Evolutionary conservation across 2,329 filamentous ascomycete species (phyloP), one percentile per base, ranked within the genome.

Genomic region (Fusarium sulawesiense): DNA sequence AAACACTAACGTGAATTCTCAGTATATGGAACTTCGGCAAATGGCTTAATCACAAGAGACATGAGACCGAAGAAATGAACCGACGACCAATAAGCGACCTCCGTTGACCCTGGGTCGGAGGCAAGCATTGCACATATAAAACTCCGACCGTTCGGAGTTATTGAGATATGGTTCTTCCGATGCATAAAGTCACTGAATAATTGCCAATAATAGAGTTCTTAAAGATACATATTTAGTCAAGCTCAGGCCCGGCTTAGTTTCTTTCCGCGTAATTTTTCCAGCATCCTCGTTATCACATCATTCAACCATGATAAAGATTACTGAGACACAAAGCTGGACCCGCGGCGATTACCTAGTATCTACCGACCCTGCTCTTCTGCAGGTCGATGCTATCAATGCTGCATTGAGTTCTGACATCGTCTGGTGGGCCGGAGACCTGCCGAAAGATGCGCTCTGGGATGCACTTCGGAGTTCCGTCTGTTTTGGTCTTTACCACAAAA

Each of bases 401-500:
- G 50, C 50, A 7, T 10, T 54, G 14, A 23, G 50, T 40, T 54
- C 50, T 6, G 50, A 54, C 3, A 44, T 54, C 25, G 50, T 54
- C 25, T 54, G 50, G 50, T 54, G 50, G 50, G 50, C 50, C 20
- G 40, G 27, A 23, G n/a, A 54, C 40, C 37, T 54, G 4, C 50
- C 50, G 3, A 10, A 27, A 3, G 27, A 54, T 32, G 50, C 50
- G 18, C 50, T 54, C n/a, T 23, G 50, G 50, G 40, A 54, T 21
- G 50, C 50, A 7, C 37, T 54, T 11, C 50, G 40, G 8, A 54
- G 23, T 20, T 54, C 50, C 1, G 21, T 54, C 20, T 54, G 50
- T 42, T 54, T 54, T 40, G 50, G 50, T 25, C 40, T 54, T 14
- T 54, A 54, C 7, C 14, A 13, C 14, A 54, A 21, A 44, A 23